phyloP scores from a whole-genome alignment of 2,329 filamentous ascomycete species.

The Metarhizium brunneum region DNA sequence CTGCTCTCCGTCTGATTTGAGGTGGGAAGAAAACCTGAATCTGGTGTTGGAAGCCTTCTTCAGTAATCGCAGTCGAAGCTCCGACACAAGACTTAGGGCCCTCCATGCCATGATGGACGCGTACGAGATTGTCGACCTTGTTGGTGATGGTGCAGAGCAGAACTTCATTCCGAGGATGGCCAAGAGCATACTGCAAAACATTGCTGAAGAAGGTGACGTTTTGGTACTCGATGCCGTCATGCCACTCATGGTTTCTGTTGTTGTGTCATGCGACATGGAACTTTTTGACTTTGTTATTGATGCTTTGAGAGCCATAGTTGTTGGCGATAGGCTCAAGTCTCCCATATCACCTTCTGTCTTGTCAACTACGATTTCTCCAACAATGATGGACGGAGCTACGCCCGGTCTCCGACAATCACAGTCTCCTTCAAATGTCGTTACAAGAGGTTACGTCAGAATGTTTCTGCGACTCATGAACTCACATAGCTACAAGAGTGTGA shows the following conservation, averaged over 20 bases:
- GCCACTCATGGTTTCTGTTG: constrained; percentile 54
- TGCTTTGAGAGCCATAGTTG: constrained; percentile 40
- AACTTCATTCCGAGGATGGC: constrained; percentile 50
- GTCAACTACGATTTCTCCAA: constrained; percentile 14
- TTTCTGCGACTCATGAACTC: constrained; percentile 65
- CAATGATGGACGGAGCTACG: constrained; percentile 11
- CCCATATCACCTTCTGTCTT: constrained; percentile 24
- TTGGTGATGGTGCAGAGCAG: constrained; percentile 49
- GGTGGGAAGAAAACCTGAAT: constrained; percentile 57
- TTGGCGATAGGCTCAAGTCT: constrained; percentile 36
- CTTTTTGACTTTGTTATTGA: constrained; percentile 52
- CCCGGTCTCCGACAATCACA: constrained; percentile 19
- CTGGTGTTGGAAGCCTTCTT: constrained; percentile 56
- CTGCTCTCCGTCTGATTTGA: constrained; percentile 60
- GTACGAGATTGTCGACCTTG: constrained; percentile 48
- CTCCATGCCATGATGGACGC: constrained; percentile 51
- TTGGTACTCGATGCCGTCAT: constrained; percentile 56
- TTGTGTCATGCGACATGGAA: constrained; percentile 45
- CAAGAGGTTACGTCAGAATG: constrained; percentile 61
- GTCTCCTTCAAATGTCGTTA: constrained; percentile 61
- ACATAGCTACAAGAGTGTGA: constrained; percentile 54
- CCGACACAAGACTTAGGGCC: constrained; percentile 52
- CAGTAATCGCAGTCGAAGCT: constrained; percentile 49
- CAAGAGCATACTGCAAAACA: constrained; percentile 49
- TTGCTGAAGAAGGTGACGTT: constrained; percentile 55